These are phyloP conservation scores for Schizochytrium sp. DNA, from an alignment of 108 stramenopile species.

Conservation along the genomic window DNA sequence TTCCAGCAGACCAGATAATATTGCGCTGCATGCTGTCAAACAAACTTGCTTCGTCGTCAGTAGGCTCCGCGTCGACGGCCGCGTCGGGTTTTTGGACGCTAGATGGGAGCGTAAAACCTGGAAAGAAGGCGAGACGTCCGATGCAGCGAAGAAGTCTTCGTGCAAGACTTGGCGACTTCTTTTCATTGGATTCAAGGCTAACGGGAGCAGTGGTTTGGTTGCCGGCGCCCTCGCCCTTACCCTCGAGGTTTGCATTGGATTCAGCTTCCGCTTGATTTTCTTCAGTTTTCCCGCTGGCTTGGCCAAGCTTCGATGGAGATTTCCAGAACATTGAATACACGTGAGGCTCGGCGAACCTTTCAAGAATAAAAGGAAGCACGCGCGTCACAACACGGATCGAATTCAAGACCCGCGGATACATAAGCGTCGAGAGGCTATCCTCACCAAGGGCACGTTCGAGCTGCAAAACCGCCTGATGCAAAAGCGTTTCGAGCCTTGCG, in stretches of 20 bases:
- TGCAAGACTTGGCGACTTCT: background rate
- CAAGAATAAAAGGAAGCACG: conserved; percentile 76
- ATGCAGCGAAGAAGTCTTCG: background rate
- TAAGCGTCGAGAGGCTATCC: background rate
- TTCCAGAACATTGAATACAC: conserved; percentile 13
- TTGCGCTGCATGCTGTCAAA: background rate
- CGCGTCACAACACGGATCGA: conserved; percentile 79
- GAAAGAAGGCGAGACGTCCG: conserved; percentile 48
- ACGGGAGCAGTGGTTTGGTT: too few relatives aligned
- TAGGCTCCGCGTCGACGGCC: too few relatives aligned
- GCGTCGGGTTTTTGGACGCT: background rate
- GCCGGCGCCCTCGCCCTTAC: too few relatives aligned
- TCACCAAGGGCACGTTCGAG: background rate
- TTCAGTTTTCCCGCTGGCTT: background rate
- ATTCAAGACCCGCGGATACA: conserved; percentile 79
- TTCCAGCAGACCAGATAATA: background rate
- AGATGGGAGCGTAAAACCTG: background rate
- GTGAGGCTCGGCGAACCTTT: conserved; percentile 51
- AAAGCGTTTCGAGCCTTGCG: background rate
- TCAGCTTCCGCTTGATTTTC: background rate
- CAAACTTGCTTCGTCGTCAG: background rate
- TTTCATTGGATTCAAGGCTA: background rate
- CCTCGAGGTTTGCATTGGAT: background rate
- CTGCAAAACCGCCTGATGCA: background rate
- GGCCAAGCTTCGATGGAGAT: too few relatives aligned